Percentiles rank a stretch among this genome's conserved stretches.
phyloP scores from a whole-genome alignment of 805 yeast species.

The Brettanomyces anomalus region DNA sequence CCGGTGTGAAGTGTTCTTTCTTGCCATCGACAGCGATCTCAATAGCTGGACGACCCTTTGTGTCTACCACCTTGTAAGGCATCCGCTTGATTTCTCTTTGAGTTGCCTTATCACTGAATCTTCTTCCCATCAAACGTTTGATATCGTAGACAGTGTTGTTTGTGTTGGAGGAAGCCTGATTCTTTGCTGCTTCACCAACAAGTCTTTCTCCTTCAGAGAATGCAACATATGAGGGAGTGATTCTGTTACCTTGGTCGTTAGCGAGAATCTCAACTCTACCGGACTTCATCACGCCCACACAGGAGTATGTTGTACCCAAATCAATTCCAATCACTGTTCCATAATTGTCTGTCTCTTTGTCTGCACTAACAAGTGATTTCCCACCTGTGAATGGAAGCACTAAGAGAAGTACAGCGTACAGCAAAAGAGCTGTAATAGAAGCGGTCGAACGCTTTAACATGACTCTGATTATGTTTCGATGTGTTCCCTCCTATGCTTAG shows the following conservation, averaged over 20 bases:
- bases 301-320: constrained; percentile 95
- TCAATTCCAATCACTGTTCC: constrained; percentile 76
- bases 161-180: constrained; percentile 97
- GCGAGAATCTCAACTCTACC: constrained; percentile 86
- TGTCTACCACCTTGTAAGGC: constrained; percentile 75
- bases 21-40: constrained; percentile 87
- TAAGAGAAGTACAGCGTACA: constrained; percentile 22
- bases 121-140: constrained; percentile 86
- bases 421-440: constrained; percentile 17
- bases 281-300: constrained; percentile 68
- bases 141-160: constrained; percentile 90
- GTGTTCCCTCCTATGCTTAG: no score
- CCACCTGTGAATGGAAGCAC: constrained; percentile 16
- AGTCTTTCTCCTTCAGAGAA: constrained; percentile 93
- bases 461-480: no score
- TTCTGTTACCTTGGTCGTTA: constrained; percentile 97
- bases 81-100: constrained; percentile 75
- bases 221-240: constrained; percentile 94
- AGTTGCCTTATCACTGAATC: constrained; percentile 72
- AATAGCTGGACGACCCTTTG: constrained; percentile 79
- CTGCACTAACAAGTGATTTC: constrained; percentile 16
- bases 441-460: not conserved
- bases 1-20: constrained; percentile 80
- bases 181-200: constrained; percentile 97
- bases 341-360: constrained; percentile 21